phyloP scores from a whole-genome alignment of 2,329 filamentous ascomycete genomes.

The Rhynchosporium graminicola region DNA sequence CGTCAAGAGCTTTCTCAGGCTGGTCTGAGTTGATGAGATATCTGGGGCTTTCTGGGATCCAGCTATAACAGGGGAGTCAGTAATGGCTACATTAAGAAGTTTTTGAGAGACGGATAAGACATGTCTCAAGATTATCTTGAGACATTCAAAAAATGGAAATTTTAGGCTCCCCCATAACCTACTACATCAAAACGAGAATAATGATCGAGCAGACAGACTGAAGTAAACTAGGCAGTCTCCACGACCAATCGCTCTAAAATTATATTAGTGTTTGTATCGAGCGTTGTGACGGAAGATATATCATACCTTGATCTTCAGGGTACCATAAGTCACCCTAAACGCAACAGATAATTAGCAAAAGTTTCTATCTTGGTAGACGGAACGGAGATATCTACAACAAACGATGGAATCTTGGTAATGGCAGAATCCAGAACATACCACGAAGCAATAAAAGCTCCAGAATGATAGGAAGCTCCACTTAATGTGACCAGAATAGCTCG shows the following conservation, averaged over 20 bases:
- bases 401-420: no score
- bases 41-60: slow-evolving; percentile 24
- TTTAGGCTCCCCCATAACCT: no score
- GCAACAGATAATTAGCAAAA: no score
- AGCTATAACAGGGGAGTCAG: no score
- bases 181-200: slow-evolving; percentile 14
- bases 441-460: slow-evolving; percentile 48
- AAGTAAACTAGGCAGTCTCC: slow-evolving; percentile 19
- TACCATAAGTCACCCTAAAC: slow-evolving; percentile 40
- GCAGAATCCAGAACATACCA: slow-evolving; percentile 31
- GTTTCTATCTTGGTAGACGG: no score
- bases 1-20: slow-evolving; percentile 39
- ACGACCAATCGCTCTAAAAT: slow-evolving; percentile 18
- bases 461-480: slow-evolving; percentile 46
- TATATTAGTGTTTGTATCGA: neutral
- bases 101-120: no score
- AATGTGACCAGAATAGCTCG: slow-evolving; percentile 48
- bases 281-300: neutral
- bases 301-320: slow-evolving; percentile 3
- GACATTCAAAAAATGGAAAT: no score
- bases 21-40: slow-evolving; percentile 42
- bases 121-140: no score
- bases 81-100: no score
- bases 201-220: slow-evolving; percentile 16
- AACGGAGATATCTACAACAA: no score